Conservation (phyloP, 257 asterid species). For the Capsicum rhomboideum region DNA sequence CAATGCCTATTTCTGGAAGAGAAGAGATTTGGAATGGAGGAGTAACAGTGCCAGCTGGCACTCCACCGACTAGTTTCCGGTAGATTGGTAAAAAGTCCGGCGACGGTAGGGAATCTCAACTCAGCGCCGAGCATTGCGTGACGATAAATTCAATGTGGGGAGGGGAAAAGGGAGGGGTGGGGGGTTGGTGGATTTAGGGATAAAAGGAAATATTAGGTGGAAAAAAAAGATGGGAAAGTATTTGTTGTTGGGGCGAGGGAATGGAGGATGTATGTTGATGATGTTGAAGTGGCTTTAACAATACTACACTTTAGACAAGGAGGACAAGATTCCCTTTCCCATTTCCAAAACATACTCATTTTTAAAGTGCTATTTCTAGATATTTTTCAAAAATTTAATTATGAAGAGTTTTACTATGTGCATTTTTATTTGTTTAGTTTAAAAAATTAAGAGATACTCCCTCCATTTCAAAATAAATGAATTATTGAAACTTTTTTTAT, state of each 20-base stretch:
- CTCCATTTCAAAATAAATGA: too few species aligned
- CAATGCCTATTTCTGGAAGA: conserved; percentile 3
- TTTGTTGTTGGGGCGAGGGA: not conserved
- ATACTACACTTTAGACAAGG: not conserved
- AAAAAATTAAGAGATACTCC: too few species aligned
- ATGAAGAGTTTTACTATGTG: too few species aligned
- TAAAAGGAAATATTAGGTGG: not conserved
- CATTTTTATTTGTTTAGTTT: too few species aligned
- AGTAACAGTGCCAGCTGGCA: conserved; percentile 15
- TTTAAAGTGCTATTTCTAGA: not conserved
- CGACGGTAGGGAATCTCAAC: conserved; percentile 4
- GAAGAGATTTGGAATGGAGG: conserved; percentile 7
- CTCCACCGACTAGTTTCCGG: not conserved
- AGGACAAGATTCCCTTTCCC: not conserved
- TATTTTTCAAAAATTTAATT: not conserved
- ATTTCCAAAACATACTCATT: not conserved
- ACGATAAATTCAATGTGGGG: not conserved
- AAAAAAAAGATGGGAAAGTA: too few species aligned
- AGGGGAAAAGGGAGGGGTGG: not conserved
- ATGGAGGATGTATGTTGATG: not conserved
- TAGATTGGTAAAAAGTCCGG: conserved; percentile 12
- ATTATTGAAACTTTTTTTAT: too few species aligned
- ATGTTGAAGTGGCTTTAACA: not conserved
- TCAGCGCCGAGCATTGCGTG: conserved; percentile 18
- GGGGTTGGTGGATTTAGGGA: not conserved